Evolutionary conservation across 169 alveolate genomes (phyloP).

Genomic region (Sarcocystis neurona): DNA sequence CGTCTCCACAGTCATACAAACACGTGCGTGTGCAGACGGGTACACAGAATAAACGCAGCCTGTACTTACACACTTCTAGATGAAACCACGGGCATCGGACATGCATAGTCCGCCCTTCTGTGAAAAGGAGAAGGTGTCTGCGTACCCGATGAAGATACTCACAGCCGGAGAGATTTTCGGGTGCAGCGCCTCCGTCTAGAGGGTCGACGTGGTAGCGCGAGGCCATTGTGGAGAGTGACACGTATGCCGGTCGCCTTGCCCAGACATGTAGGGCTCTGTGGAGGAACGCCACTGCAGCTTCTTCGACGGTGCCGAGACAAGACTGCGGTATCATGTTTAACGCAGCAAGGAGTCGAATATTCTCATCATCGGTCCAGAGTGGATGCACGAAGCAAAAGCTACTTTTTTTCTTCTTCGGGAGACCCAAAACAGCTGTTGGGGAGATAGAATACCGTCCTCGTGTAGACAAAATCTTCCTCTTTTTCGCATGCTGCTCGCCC

Average conservation of each 20-base stretch:
- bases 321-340: constrained; percentile 55
- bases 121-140: background rate
- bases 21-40: too few species aligned
- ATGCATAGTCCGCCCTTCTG: too few species aligned
- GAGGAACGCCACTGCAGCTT: constrained; percentile 65
- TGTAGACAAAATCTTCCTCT: background rate
- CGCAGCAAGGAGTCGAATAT: constrained; percentile 51
- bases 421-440: too few species aligned
- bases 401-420: too few species aligned
- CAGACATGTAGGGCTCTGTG: constrained; percentile 41
- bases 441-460: constrained; percentile 5
- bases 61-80: too few species aligned
- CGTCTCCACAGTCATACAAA: too few species aligned
- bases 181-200: constrained; percentile 2
- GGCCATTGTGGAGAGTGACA: constrained; percentile 40
- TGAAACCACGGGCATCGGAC: too few species aligned
- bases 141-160: constrained; percentile 19
- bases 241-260: constrained; percentile 54
- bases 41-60: too few species aligned
- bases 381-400: constrained; percentile 26
- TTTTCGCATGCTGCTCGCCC: too few species aligned
- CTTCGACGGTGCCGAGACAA: constrained; percentile 54
- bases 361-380: constrained; percentile 6
- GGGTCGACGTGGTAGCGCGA: constrained; percentile 44
- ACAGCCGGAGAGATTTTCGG: background rate